Conservation (phyloP, 139 green algal species). For the Coccomyxa sp. region DNA sequence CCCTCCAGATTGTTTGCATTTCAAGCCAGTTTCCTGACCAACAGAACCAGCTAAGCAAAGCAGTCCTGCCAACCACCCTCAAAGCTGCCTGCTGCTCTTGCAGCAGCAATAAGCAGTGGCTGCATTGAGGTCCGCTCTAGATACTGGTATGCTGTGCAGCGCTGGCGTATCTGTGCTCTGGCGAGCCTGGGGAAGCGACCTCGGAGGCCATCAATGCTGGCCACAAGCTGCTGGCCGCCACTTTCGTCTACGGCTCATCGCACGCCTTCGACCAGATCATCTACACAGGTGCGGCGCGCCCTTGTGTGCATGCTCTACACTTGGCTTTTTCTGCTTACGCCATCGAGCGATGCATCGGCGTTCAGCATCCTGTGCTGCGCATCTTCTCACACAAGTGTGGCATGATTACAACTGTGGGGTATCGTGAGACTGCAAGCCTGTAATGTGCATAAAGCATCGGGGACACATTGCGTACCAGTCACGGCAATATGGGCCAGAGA, state of each 20-base stretch:
- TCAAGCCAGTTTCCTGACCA: no score
- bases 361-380: no score
- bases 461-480: no score
- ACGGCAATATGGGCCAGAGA: no score
- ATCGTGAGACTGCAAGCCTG: no score
- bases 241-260: neutral
- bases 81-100: no score
- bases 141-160: neutral
- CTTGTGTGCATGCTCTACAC: neutral
- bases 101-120: no score
- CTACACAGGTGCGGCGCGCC: neutral
- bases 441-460: no score
- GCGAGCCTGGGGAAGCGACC: neutral
- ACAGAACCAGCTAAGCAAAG: neutral
- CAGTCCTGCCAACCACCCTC: neutral
- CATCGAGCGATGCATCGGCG: neutral
- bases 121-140: neutral
- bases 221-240: constrained; percentile 1
- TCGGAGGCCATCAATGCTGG: constrained; percentile 8
- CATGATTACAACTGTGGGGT: no score
- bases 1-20: no score
- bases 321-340: neutral
- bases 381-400: no score
- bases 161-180: neutral
- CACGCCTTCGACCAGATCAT: constrained; percentile 1